Base-by-base conservation (phyloP, 495 filamentous ascomycete genomes). In the Daldinia childiae region DNA sequence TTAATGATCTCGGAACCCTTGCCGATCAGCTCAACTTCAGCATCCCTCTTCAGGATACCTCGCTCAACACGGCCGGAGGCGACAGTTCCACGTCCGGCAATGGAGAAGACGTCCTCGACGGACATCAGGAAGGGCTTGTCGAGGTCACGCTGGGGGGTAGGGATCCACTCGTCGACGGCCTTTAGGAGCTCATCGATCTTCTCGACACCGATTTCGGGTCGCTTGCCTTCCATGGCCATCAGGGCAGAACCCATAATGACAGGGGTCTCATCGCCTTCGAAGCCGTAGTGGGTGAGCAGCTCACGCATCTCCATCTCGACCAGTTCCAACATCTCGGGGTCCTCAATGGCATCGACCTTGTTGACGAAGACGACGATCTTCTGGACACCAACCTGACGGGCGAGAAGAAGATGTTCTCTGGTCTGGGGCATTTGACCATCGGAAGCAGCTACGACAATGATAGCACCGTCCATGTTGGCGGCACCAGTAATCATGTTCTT, bases 401-500 rank as follows among this genome's bases (percentile, higher is more conserved):
- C 95, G 59, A 99, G 92, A 68, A 99, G 90, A 81, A 99, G 87
- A 87, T 99, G 95, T 84, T 99, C 95, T 84, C 95, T 89, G 62
- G 95, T 99, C 86, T 99, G 95, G 79, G 95, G 95, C 95, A 99
- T 99, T 87, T 98, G 95, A 82, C 95, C 95, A 81, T 99, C 95
- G 29, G 93, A 97, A 81, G 95, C 95, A 79, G 95, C 96, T 76
- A 98, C 96, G 65, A 99, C 95, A 82, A 99, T 97, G 78, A 99
- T 93, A 72, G 95, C 95, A 79, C 95, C 94, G 75, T 98, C 94
- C 94, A 98, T 98, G 86, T 90, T 93, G 70, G 95, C 93, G 66
- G 94, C 92, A 87, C 94, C 94, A 72, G 94, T 97, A 81, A 98
- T 98, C 94, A 98, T 98, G 89, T 99, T 99, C 90, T 99, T 99